Evolutionary conservation across 176 grass and related monocot species (phyloP), one percentile per base, ranked within the genome.

Genomic region (Oryza rufipogon): DNA sequence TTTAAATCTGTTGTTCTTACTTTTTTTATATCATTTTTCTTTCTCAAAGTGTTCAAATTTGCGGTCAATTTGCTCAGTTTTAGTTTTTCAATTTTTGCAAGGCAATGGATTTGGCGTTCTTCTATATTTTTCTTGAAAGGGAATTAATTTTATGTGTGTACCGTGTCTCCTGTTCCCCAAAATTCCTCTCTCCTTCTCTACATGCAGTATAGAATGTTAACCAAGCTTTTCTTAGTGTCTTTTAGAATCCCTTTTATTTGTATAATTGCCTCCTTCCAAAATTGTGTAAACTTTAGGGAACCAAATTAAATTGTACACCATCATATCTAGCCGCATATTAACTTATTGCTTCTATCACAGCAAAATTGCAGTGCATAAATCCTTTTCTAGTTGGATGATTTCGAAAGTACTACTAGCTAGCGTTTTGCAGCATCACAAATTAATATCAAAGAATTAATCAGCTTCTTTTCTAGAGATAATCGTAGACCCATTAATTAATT

Each of bases 121-220:
- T 58, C 1, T 13, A 17, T 48, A 52, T 32, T 68, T 70, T 49
- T 11, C 28, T 6, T 34, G 46, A 70, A 38, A 54, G 65, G 46
- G 54, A 70, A 32, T 32, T 32, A 32, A 23, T 68, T 80, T 54
- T 38, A 52, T 38, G 78, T 38, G 78, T 38, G 25, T 63, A n/a
- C 9, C 8, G n/a, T 38, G 52, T 9, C 51, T 12, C 9, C 20
- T 80, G 64, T 36, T 80, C 48, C 64, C 51, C 16, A 13, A 22
- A 69, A 54, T 54, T 22, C 2, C 17, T 20, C 17, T 20, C 28
- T 69, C 11, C 26, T 80, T 52, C n/a, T 45, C 16, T 46, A 47
- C 7, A 47, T 47, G 8, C 17, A 34, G 17, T 80, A 7, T 56
- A 17, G 17, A 16, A 30, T 70, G 30, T 80, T 52, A 66, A 28